Evolutionary conservation across 2,329 filamentous ascomycete species (phyloP).

Genomic region (Penicillium nordicum): DNA sequence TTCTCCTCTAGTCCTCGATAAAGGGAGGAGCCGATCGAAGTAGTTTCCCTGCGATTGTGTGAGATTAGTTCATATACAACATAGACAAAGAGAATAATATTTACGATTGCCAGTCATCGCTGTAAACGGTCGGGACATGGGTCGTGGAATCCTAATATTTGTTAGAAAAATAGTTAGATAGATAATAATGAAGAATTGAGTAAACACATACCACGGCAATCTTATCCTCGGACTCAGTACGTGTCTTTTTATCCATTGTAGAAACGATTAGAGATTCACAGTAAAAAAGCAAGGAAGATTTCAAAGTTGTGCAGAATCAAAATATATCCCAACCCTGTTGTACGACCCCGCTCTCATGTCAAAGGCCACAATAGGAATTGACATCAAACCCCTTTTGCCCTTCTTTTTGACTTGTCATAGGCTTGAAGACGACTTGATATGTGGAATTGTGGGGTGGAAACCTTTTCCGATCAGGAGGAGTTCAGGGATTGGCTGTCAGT

Average conservation of each 20-base stretch:
- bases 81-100: not conserved
- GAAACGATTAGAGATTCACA: not conserved
- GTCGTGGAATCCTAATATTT: not conserved
- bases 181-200: not conserved
- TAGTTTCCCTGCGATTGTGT: conserved; percentile 12
- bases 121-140: not conserved
- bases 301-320: not conserved
- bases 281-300: not conserved
- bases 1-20: conserved; percentile 20
- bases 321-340: not conserved
- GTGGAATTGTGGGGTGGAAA: not conserved
- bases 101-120: conserved; percentile 13
- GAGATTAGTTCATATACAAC: conserved; percentile 10
- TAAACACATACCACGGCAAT: not conserved
- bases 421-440: not conserved
- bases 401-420: not conserved
- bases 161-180: not conserved
- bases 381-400: not conserved
- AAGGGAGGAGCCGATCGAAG: conserved; percentile 21
- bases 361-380: not conserved
- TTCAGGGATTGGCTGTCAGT: not conserved
- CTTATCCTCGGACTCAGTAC: not conserved
- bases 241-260: not conserved
- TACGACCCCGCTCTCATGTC: not conserved
- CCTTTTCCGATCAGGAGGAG: not conserved